Evolutionary conservation across 2,329 filamentous ascomycete species (phyloP).

Genomic region (Stachybotrys chartarum): DNA sequence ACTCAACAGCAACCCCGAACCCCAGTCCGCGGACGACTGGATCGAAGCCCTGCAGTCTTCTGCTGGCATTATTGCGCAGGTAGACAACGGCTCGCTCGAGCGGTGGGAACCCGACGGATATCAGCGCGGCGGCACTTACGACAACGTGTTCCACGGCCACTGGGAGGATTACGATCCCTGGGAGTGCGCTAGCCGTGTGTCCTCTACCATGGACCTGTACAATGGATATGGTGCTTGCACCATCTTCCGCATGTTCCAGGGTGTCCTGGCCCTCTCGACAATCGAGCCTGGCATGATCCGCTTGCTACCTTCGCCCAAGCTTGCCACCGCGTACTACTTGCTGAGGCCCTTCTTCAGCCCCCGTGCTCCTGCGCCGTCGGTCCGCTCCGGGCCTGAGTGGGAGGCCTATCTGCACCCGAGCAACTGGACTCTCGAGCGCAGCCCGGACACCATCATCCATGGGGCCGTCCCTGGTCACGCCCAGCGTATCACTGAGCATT

Average conservation of each 20-base stretch:
- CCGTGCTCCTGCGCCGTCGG: slow-evolving; percentile 31
- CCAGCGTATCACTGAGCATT: slow-evolving; percentile 49
- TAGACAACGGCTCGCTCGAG: slow-evolving; percentile 65
- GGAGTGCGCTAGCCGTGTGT: slow-evolving; percentile 45
- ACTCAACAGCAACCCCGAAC: slow-evolving; percentile 1
- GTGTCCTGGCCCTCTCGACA: slow-evolving; percentile 45
- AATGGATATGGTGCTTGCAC: slow-evolving; percentile 51
- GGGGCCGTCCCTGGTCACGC: slow-evolving; percentile 51
- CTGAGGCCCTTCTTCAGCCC: slow-evolving; percentile 51
- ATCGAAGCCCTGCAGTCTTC: slow-evolving; percentile 34
- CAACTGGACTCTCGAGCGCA: slow-evolving; percentile 37
- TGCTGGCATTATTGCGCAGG: slow-evolving; percentile 52
- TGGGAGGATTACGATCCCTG: slow-evolving; percentile 52
- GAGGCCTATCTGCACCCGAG: slow-evolving; percentile 40
- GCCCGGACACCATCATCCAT: slow-evolving; percentile 49
- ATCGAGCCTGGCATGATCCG: slow-evolving; percentile 63
- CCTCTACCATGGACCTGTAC: slow-evolving; percentile 48
- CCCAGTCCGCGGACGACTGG: slow-evolving; percentile 29
- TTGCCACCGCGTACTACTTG: slow-evolving; percentile 71
- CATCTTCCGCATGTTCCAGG: slow-evolving; percentile 54
- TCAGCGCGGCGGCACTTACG: slow-evolving; percentile 48
- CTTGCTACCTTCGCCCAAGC: slow-evolving; percentile 63
- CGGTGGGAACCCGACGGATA: slow-evolving; percentile 67
- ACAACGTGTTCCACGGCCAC: slow-evolving; percentile 43
- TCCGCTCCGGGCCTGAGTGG: slow-evolving; percentile 35